Evolutionary conservation across 768 basidiomycete genomes (phyloP).

Genomic region (Pisolithus orientalis): DNA sequence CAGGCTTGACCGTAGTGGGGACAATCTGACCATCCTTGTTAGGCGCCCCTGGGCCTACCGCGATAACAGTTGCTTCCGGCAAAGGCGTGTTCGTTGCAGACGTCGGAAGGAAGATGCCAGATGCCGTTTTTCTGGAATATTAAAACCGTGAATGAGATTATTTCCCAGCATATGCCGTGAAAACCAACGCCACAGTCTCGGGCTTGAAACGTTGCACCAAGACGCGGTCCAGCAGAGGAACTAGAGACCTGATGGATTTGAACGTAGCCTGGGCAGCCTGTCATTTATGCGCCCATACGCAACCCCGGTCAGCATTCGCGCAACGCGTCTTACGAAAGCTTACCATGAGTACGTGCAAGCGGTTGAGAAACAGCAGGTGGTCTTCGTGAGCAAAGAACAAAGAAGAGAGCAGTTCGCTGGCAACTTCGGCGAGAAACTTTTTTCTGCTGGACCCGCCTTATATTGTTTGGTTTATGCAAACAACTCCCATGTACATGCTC

Average conservation of each 20-base stretch:
- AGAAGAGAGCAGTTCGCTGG: constrained; percentile 4
- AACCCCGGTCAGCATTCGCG: neutral
- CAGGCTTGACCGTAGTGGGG: constrained; percentile 74
- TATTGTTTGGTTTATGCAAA: constrained; percentile 17
- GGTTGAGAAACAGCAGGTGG: constrained; percentile 6
- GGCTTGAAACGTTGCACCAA: constrained; percentile 97
- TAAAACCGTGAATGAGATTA: neutral
- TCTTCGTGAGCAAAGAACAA: constrained; percentile 21
- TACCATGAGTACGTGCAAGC: constrained; percentile 20
- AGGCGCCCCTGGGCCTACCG: constrained; percentile 91
- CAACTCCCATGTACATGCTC: neutral
- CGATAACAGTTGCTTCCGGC: constrained; percentile 96
- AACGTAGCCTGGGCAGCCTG: constrained; percentile 88
- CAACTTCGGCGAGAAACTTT: constrained; percentile 11
- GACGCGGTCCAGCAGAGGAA: constrained; percentile 93
- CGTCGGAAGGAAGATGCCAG: constrained; percentile 93
- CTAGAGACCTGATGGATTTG: constrained; percentile 87
- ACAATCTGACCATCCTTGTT: constrained; percentile 77
- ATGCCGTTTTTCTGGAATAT: constrained; percentile 84
- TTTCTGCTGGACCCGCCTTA: neutral
- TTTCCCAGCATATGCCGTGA: neutral
- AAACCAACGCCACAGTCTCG: constrained; percentile 57
- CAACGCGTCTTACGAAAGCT: constrained; percentile 2
- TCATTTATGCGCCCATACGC: neutral
- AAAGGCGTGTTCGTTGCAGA: constrained; percentile 79